Conservation (phyloP, 306 rosid species). For the Pyrus bretschneideri region DNA sequence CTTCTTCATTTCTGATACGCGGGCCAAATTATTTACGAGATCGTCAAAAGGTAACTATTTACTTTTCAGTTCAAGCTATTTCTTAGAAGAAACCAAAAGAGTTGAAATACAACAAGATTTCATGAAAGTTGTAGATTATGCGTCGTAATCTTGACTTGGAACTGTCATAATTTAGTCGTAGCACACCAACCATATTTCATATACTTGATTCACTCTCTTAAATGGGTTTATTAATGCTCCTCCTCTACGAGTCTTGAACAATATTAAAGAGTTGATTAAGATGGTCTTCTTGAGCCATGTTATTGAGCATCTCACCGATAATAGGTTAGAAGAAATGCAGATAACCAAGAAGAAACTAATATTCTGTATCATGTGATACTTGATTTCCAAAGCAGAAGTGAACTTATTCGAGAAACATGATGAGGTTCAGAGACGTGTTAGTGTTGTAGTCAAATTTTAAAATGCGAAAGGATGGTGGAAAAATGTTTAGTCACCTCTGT, state of each 20-base stretch:
- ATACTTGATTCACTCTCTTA: background rate
- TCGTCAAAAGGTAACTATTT: slow-evolving; percentile 46
- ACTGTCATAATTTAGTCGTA: no score
- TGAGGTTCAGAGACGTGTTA: background rate
- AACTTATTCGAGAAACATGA: background rate
- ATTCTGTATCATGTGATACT: no score
- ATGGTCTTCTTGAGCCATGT: background rate
- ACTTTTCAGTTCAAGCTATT: slow-evolving; percentile 2
- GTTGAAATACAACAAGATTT: background rate
- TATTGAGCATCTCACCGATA: background rate
- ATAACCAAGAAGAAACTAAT: background rate
- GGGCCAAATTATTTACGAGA: slow-evolving; percentile 63
- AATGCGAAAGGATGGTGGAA: background rate
- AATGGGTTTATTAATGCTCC: background rate
- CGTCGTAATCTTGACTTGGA: background rate
- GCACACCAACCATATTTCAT: background rate
- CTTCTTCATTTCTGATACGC: slow-evolving; percentile 75
- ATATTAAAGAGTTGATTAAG: background rate
- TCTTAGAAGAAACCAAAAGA: background rate
- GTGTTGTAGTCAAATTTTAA: background rate
- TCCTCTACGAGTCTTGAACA: background rate
- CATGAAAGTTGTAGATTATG: background rate
- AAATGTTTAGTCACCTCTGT: background rate
- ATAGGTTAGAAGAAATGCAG: background rate
- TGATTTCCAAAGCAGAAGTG: background rate